Evolutionary conservation across 2,329 filamentous ascomycete genomes (phyloP).

Genomic region (Venturia aucupariae): DNA sequence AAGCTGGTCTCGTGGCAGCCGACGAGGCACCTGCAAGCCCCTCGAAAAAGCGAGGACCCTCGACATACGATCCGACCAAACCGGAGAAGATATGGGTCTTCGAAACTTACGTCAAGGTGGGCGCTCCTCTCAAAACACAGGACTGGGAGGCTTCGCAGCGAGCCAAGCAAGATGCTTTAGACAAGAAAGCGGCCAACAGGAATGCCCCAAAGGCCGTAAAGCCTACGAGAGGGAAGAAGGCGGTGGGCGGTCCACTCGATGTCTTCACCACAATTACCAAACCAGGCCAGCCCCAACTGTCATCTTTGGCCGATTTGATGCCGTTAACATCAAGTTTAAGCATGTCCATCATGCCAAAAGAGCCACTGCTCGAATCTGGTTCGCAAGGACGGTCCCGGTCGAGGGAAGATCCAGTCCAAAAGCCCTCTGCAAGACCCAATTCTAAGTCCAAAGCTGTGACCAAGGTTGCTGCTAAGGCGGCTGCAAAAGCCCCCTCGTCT

Average conservation of each 20-base stretch:
- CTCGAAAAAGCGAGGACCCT: constrained; percentile 36
- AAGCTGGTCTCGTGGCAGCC: constrained; percentile 23
- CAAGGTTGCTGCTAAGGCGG: not conserved
- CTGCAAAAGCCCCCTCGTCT: not conserved
- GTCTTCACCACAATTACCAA: constrained; percentile 29
- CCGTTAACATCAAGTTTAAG: not conserved
- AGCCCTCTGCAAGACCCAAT: constrained; percentile 7
- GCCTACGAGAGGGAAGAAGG: constrained; percentile 19
- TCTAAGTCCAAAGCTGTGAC: not conserved
- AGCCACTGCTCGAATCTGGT: not conserved
- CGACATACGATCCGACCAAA: constrained; percentile 54
- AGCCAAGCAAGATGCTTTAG: constrained; percentile 16
- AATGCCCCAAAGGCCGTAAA: constrained; percentile 17
- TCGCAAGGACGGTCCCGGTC: not conserved
- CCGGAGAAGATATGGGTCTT: constrained; percentile 61
- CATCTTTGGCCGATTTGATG: not conserved
- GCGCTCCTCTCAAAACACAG: constrained; percentile 55
- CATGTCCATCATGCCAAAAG: not conserved
- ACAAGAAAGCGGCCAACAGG: not conserved
- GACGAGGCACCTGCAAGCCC: constrained; percentile 27
- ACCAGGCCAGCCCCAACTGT: constrained; percentile 18
- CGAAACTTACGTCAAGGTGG: constrained; percentile 53
- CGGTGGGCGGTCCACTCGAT: constrained; percentile 19
- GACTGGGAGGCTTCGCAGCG: constrained; percentile 49
- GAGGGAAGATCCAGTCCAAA: not conserved